Evolutionary conservation across 73 alveolate genomes (phyloP), one percentile per base, ranked within the genome.

Genomic region (Paramecium sexaurelia): DNA sequence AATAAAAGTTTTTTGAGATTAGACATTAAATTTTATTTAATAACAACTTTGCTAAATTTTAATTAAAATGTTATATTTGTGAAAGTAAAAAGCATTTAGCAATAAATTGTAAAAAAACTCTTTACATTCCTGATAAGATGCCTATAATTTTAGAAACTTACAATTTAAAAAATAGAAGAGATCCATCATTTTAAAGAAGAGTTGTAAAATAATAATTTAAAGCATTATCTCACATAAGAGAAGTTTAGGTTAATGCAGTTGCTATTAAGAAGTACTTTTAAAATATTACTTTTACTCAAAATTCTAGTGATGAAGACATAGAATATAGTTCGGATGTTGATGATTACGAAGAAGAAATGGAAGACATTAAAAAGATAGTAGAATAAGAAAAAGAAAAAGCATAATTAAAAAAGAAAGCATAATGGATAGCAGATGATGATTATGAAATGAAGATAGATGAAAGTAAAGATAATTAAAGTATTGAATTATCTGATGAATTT

Each of bases 251-350:
- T 13, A 24, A 78, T 26, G 90, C 90, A 0, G 26, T 19, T 11
- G 90, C 55, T 7, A 24, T 78, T 2, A 41, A 41, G 51, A 78
- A 43, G 33, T 37, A 37, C 29, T 29, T 29, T 45, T 22, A 40
- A 11, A 45, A 40, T 40, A 78, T 78, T 5, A 39, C 68, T 17
- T 78, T 78, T 43, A 33, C 45, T 40, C 7, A 78, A 17, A 43
- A 45, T 43, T 71, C 86, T 11, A 78, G 90, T 78, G 90, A 78
- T 22, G 90, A 78, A 33, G 68, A 78, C 9, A 45, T 36, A 15
- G 90, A 78, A 43, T 37, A 78, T 26, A 78, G 90, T 78, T 78
- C 90, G 15, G 90, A 78, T 78, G 90, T 41, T 4, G 73, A 45
- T 78, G 68, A 40, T 26, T 78, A 78, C 41, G 39, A 20, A 13